phyloP scores from a whole-genome alignment of 176 grass and related monocot genomes.

The Eleusine indica region DNA sequence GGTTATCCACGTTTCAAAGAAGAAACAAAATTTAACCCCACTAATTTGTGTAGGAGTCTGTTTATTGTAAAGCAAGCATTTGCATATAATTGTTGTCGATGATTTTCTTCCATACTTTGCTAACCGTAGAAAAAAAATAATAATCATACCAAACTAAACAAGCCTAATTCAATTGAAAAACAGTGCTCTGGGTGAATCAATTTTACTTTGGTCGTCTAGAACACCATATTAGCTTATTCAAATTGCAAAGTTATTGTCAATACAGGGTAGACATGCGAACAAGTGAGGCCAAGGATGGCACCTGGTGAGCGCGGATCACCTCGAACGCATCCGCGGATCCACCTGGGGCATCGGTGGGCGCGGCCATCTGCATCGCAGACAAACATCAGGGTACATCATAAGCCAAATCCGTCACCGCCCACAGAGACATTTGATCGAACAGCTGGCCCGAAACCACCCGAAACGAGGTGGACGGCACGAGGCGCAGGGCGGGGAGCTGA shows the following conservation, averaged over 20 bases:
- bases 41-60: not conserved
- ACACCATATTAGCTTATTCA: not conserved
- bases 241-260: not conserved
- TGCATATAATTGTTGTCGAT: not conserved
- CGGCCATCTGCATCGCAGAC: slow-evolving; percentile 56
- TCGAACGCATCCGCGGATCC: slow-evolving; percentile 63
- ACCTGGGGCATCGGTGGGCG: slow-evolving; percentile 44
- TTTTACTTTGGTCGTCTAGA: not conserved
- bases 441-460: not conserved
- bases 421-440: slow-evolving; percentile 23
- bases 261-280: not conserved
- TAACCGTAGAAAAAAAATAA: not conserved
- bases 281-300: slow-evolving; percentile 25
- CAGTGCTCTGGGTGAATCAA: not conserved
- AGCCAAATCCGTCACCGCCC: not conserved
- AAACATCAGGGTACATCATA: slow-evolving; percentile 1
- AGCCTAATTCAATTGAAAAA: slow-evolving; percentile 11
- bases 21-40: not conserved
- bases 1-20: too few species aligned
- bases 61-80: not conserved
- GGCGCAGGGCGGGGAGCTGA: not conserved
- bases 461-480: too few species aligned
- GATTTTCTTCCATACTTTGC: not conserved
- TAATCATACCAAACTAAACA: not conserved
- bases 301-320: slow-evolving; percentile 84